Evolutionary conservation across 2,329 filamentous ascomycete genomes (phyloP).

Genomic region (Calonectria pseudoturangicola): DNA sequence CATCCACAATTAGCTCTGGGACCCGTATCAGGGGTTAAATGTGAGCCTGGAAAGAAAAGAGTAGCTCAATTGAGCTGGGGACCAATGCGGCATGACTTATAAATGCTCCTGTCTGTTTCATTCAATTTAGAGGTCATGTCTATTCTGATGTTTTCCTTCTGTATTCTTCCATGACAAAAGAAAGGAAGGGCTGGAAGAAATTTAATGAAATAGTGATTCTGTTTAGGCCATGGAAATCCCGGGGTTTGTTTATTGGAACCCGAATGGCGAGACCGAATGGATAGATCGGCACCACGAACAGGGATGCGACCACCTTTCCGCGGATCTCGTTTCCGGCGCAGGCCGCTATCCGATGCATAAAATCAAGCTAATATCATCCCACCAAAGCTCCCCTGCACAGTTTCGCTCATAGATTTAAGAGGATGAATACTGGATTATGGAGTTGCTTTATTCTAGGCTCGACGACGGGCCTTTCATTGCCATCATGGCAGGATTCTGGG

Average conservation of each 20-base stretch:
- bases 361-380: not conserved
- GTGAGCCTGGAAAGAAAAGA: too few relatives aligned
- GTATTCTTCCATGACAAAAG: not conserved
- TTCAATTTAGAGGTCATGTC: not conserved
- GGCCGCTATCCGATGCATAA: not conserved
- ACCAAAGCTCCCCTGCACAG: not conserved
- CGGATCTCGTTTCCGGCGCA: conserved; percentile 8
- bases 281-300: conserved; percentile 31
- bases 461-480: not conserved
- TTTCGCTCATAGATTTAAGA: not conserved
- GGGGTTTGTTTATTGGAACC: not conserved
- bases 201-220: not conserved
- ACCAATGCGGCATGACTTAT: not conserved
- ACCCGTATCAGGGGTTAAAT: not conserved
- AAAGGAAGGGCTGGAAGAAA: not conserved
- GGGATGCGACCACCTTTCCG: not conserved
- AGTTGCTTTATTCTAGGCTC: not conserved
- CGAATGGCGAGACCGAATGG: conserved; percentile 16
- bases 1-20: not conserved
- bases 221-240: not conserved
- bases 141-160: too few relatives aligned
- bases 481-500: not conserved
- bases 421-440: too few relatives aligned
- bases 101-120: not conserved
- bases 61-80: not conserved